Conservation (phyloP, 2,329 filamentous ascomycete genomes). For the Verruconis gallopava region DNA sequence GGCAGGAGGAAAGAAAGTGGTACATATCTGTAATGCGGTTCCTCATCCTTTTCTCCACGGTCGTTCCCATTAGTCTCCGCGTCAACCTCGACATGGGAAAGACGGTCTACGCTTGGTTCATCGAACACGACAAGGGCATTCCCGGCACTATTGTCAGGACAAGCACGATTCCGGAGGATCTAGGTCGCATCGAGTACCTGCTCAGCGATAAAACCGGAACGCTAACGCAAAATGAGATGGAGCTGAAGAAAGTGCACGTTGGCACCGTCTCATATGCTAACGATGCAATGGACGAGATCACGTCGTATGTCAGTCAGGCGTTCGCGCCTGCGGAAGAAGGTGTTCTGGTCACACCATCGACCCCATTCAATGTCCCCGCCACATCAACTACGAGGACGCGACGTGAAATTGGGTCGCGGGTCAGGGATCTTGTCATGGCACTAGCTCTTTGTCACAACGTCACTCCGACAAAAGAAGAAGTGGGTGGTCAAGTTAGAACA, state of each 20-base stretch:
- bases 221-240: conserved; percentile 93
- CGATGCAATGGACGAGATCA: conserved; percentile 96
- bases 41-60: conserved; percentile 94
- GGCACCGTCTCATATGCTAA: conserved; percentile 97
- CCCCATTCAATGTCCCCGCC: conserved; percentile 48
- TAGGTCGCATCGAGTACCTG: conserved; percentile 90
- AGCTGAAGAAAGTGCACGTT: conserved; percentile 96
- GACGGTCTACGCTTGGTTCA: conserved; percentile 89
- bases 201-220: conserved; percentile 98
- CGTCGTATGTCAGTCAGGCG: conserved; percentile 71
- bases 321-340: conserved; percentile 41
- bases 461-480: conserved; percentile 74
- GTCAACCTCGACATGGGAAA: conserved; percentile 98
- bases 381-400: conserved; percentile 65
- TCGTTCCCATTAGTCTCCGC: conserved; percentile 90
- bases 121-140: conserved; percentile 81
- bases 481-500: conserved; percentile 52
- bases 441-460: conserved; percentile 95
- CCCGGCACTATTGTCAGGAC: conserved; percentile 87
- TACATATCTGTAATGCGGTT: conserved; percentile 98
- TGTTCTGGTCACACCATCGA: conserved; percentile 62
- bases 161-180: conserved; percentile 92
- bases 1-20: conserved; percentile 66
- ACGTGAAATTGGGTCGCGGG: conserved; percentile 83
- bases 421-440: conserved; percentile 84